These are phyloP conservation scores for Hamigera avellanea DNA, from an alignment of 495 filamentous ascomycete species.

Conservation along the genomic window DNA sequence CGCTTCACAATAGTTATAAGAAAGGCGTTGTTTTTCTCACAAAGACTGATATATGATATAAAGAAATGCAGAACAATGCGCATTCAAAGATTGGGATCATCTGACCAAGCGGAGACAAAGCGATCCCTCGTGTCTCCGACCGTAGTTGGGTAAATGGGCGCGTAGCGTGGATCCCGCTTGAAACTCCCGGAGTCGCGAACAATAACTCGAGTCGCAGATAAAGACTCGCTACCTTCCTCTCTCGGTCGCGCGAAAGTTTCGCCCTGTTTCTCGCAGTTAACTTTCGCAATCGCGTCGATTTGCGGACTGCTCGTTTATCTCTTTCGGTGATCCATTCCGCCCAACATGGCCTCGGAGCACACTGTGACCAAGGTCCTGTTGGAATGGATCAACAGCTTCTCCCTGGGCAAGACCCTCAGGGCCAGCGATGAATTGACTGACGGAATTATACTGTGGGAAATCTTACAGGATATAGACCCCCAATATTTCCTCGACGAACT, in stretches of 20 bases:
- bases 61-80: too few relatives aligned
- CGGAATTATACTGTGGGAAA: constrained; percentile 60
- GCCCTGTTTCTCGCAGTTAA: too few relatives aligned
- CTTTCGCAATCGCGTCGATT: too few relatives aligned
- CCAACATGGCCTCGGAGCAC: constrained; percentile 34
- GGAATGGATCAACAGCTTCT: constrained; percentile 49
- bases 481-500: constrained; percentile 55
- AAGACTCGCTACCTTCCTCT: neutral
- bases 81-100: neutral
- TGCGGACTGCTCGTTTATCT: too few relatives aligned
- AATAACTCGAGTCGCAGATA: neutral
- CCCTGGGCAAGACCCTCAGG: constrained; percentile 31
- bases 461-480: constrained; percentile 55
- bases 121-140: neutral
- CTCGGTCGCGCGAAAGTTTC: too few relatives aligned
- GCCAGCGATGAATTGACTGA: constrained; percentile 57
- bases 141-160: neutral
- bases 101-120: neutral
- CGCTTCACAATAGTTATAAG: too few relatives aligned
- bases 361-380: constrained; percentile 39
- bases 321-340: constrained; percentile 3
- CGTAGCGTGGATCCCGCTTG: constrained; percentile 9
- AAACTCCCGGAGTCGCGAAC: neutral
- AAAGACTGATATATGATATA: too few relatives aligned
- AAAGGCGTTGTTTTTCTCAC: too few relatives aligned